Base-by-base conservation (phyloP, 768 basidiomycete species). In the Auricularia sp. region DNA sequence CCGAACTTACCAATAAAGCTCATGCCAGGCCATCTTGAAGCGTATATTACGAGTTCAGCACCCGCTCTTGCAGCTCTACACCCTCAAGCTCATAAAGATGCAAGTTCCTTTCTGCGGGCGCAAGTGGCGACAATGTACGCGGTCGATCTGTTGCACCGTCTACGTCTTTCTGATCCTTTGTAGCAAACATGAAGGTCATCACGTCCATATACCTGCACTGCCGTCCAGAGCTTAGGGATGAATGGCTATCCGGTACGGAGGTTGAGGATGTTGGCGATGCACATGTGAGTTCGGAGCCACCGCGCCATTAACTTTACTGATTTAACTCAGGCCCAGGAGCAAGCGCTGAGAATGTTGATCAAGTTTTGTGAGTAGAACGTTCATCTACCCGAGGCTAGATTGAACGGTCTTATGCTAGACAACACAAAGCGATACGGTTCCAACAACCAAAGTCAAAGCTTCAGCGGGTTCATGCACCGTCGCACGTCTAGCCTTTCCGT, bases 181-280 rank as follows among this genome's bases (percentile, higher is more conserved):
- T 71, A 98, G 96, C 93, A 24, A 99, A 98, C 75, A 99, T 99
- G 97, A 98, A 99, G 77, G 92, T 98, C 64, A 98, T 99, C 70
- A 99, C 97, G 8, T 87, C 95, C 18, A 98, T 99, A 68, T 99
- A 99, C 75, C 80, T 98, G 65, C 97, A 98, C 71, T 98, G 95
- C 73, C 84, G 97, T 63, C 97, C 97, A 7, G 96, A 98, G 72
- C 81, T 99, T 51, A 84, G 96, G 21, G 97, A 99, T 74, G 97
- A 98, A 71, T 99, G 97, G 97, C 81, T 99, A 51, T 90, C 94
- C 13, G 92, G 92, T 0, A 87, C 86, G 14, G 96, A 98, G 73
- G 87, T 92, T 10, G 96, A 98, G 68, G 91, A 92, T 68, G 89
- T 88, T 63, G 79, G 87, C n/a, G 96, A 96, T 70, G 94, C 96